Evolutionary conservation across 176 grass and related monocot genomes (phyloP), one percentile per base, ranked within the genome.

Genomic region (Paspalum notatum): DNA sequence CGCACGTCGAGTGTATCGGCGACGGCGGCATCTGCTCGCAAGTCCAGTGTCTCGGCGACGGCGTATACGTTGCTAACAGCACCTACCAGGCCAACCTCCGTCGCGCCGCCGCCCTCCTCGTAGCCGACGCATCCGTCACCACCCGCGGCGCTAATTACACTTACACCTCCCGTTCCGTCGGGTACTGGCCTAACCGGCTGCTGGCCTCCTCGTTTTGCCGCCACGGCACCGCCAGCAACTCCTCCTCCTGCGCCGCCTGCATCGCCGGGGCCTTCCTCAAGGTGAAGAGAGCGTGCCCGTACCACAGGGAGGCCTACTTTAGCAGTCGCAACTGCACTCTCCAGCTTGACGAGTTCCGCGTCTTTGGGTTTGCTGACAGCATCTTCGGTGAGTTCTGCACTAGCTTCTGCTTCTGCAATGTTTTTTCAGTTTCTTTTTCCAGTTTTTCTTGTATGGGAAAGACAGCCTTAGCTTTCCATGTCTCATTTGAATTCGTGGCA

Each of bases 61-160:
- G n/a, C 53, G 55, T 5, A 12, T 81, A 68, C 71, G 39, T 21
- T 1, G 43, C 77, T 2, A 80, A 80, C 84, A 68, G 70, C 77
- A 80, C 61, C 52, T 86, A 60, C 70, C 24, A 80, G 59, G 77
- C 61, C 61, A 86, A 68, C 85, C 77, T 80, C 78, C 62, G 62
- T 5, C 76, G 69, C 59, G 24, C 80, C 59, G 68, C 76, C 53
- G 85, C 44, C 7, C 20, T 61, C 27, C 27, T 81, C 21, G 11
- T 4, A 1, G 32, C 52, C 51, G 16, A 80, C 20, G 24, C 17
- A 18, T 27, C 58, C 58, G 38, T 53, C 32, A 11, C 54, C 37
- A 16, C 4, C 6, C 6, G 26, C 71, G 40, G 40, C 40, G 12
- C 5, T 0, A 40, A 15, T 50, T 42, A 21, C 47, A 12, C 45